These are phyloP conservation scores for Ophiognomonia clavigignenti-juglandacearum DNA, from an alignment of 2,329 filamentous ascomycete species.

Conservation along the genomic window DNA sequence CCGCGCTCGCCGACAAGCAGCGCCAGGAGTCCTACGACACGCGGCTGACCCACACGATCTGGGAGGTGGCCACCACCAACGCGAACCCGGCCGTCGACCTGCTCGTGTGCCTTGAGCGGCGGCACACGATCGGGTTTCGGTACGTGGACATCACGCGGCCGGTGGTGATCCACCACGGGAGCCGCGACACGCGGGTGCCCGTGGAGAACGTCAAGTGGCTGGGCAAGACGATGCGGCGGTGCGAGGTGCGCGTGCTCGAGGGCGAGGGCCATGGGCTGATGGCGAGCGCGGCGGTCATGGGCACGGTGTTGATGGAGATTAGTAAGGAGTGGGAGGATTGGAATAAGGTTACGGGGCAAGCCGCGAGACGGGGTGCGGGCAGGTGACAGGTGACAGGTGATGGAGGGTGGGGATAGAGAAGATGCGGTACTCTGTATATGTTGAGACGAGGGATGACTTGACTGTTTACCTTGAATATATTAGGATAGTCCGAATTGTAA, in stretches of 20 bases:
- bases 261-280: constrained; percentile 93
- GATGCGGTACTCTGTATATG: too few relatives aligned
- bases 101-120: constrained; percentile 84
- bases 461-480: too few relatives aligned
- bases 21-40: constrained; percentile 74
- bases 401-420: too few relatives aligned
- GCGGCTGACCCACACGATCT: constrained; percentile 86
- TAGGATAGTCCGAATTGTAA: too few relatives aligned
- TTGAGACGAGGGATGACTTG: too few relatives aligned
- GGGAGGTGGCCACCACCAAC: constrained; percentile 84
- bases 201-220: constrained; percentile 95
- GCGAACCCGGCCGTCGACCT: constrained; percentile 93
- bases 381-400: too few relatives aligned
- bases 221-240: constrained; percentile 86
- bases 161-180: constrained; percentile 92
- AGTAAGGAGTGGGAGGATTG: constrained; percentile 90
- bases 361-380: background rate
- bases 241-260: constrained; percentile 85
- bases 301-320: constrained; percentile 89
- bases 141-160: constrained; percentile 93
- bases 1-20: constrained; percentile 63
- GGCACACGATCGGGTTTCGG: constrained; percentile 88
- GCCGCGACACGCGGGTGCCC: constrained; percentile 83
- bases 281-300: constrained; percentile 92
- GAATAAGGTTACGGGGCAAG: constrained; percentile 51